Evolutionary conservation across 2,329 filamentous ascomycete genomes (phyloP), one percentile per base, ranked within the genome.

Genomic region (Colletotrichum cordylinicola): DNA sequence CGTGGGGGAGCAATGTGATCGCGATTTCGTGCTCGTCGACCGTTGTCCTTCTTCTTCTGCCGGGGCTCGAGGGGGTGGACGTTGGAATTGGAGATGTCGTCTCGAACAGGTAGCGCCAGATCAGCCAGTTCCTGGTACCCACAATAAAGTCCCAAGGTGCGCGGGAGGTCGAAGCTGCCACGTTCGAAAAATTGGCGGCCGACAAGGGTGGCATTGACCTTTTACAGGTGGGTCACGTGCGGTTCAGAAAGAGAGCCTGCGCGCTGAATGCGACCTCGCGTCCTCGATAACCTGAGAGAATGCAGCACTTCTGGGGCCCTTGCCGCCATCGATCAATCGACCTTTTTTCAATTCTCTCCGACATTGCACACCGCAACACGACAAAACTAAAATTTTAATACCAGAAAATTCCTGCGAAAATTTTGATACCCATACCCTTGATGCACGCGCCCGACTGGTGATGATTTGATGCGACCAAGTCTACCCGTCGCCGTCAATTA

Each of bases 101-200:
- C 69, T 71, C 72, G 64, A 72, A 52, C 70, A 65, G 62, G 56
- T 76, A 67, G 75, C 72, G 77, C 62, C 70, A 76, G 77, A 61
- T 75, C 60, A 75, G 43, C 56, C 65, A 67, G 62, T 77, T 77
- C 67, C 55, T 62, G 56, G 43, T 75, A 8, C 65, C 76, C 73
- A 76, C 61, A 68, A n/a, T 70, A 67, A 77, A 73, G 67, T 73
- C 70, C 72, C 78, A 74, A 70, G 75, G 62, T 67, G 48, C 74
- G 66, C 61, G 72, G 79, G 39, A 48, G 39, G 79, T 52, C 43
- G 43, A 89, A 90, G 86, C 85, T 89, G 88, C 88, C 88, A 90
- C 88, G 88, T 90, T 89, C 86, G 80, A 85, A 84, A 84, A 86
- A 81, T 80, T 81, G 79, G 75, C 76, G 24, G 70, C 27, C 15